Percentiles rank a stretch among this genome's conserved stretches.
phyloP scores from a whole-genome alignment of 331 rosid species.

The Dryas integrifolia region DNA sequence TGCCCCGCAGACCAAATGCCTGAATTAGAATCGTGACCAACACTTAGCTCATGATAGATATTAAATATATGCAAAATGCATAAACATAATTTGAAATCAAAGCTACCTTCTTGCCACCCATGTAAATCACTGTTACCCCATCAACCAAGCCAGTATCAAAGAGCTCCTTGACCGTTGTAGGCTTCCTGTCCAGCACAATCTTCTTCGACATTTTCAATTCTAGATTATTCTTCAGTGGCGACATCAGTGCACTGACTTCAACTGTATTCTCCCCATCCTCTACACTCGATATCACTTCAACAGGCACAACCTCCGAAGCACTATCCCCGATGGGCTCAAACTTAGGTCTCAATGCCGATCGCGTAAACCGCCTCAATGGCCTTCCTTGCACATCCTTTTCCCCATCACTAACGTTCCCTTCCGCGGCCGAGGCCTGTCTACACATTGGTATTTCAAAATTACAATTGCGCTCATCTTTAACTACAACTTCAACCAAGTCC shows the following conservation, averaged over 20 bases:
- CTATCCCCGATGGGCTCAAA: constrained; percentile 26
- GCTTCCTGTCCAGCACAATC: constrained; percentile 59
- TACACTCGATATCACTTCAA: constrained; percentile 25
- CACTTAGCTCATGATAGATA: constrained; percentile 14
- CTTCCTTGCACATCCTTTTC: constrained; percentile 28
- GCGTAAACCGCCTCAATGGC: constrained; percentile 39
- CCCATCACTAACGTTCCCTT: neutral
- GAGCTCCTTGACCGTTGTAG: constrained; percentile 73
- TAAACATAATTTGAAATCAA: constrained; percentile 15
- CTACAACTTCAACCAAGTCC: constrained; percentile 16
- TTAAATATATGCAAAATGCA: constrained; percentile 11
- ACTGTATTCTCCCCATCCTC: constrained; percentile 34
- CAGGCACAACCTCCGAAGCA: constrained; percentile 25
- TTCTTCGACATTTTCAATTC: constrained; percentile 75
- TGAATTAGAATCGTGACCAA: constrained; percentile 31
- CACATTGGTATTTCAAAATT: neutral
- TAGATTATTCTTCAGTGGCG: constrained; percentile 41
- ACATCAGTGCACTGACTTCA: constrained; percentile 26
- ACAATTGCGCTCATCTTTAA: constrained; percentile 15
- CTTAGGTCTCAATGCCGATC: constrained; percentile 37
- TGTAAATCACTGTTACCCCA: constrained; percentile 76
- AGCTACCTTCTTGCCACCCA: constrained; percentile 74
- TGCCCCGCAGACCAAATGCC: constrained; percentile 82
- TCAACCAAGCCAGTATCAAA: constrained; percentile 80
- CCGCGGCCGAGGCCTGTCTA: neutral